Base-by-base conservation (phyloP, 169 alveolate genomes). In the Pseudocohnilembus persalinus region DNA sequence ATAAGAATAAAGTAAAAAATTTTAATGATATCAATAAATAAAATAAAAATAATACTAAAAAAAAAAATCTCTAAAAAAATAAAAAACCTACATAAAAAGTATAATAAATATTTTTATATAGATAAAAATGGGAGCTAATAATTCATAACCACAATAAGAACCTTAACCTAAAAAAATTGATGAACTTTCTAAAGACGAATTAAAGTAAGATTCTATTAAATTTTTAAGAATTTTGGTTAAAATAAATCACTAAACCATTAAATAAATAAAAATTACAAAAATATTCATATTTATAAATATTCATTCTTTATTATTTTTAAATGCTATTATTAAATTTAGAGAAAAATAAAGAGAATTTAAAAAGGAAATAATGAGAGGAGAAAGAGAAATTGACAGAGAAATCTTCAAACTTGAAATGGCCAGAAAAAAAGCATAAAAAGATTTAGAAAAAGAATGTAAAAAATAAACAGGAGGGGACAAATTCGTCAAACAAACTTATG, bases 391-490 rank as follows among this genome's bases (percentile, higher is more conserved):
- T n/a, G 90, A 86, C 30, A 81, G 65, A 78, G 31, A 86, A 35
- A 86, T 74, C 35, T 86, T 86, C 65, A 74, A 76, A 86, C 74
- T 86, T 31, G 90, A 86, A 27, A 34, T 35, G 32, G 35, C 73
- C n/a, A 64, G 64, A 27, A 86, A 75, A 34, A 80, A 86, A 68
- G 83, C 90, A 15, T 81, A 86, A 81, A 82, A 79, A 11, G 73
- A 73, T 27, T 75, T 86, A 49, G 65, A 80, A 65, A 79, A 76
- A 76, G 90, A 86, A 68, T 64, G 79, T 25, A 86, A 86, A 77
- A 86, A 86, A 81, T 86, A 87, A 24, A 87, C 80, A n/a, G 80
- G 80, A 29, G 83, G 73, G n/a, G 90, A 86, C 29, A 86, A 86
- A 31, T 79, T 81, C 32, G 65, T 86, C 31, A 86, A 86, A 75